Percentiles rank a stretch among this genome's conserved stretches.
phyloP scores from a whole-genome alignment of 1,139 yeast genomes.

The Yamadazyma diddensiae region DNA sequence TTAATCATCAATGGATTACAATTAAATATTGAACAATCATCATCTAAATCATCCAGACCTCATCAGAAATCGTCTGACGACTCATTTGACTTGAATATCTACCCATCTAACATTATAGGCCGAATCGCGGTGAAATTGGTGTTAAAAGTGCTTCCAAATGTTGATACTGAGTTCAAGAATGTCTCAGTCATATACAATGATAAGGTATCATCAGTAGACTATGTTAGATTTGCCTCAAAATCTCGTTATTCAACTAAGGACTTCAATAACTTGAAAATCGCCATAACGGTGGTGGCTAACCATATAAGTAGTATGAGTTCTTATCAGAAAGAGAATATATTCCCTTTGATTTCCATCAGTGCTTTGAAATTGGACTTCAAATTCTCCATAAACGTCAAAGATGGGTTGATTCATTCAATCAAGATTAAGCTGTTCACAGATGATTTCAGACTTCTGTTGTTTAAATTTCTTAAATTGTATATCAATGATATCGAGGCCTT shows the following conservation, averaged over 20 bases:
- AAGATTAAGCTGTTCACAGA: slow-evolving; percentile 24
- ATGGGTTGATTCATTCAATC: slow-evolving; percentile 21
- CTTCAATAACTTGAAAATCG: slow-evolving; percentile 19
- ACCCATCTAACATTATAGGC: slow-evolving; percentile 17
- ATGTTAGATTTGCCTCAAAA: slow-evolving; percentile 18
- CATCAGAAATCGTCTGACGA: not conserved
- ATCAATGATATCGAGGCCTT: slow-evolving; percentile 7
- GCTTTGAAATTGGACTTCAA: slow-evolving; percentile 23
- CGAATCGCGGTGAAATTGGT: slow-evolving; percentile 14
- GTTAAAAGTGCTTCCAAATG: slow-evolving; percentile 22
- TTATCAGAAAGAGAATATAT: slow-evolving; percentile 4
- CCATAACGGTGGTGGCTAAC: slow-evolving; percentile 16
- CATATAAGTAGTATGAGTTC: slow-evolving; percentile 7
- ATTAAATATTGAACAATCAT: slow-evolving; percentile 7
- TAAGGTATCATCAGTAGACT: slow-evolving; percentile 20
- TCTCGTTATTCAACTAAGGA: slow-evolving; percentile 23
- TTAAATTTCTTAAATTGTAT: slow-evolving; percentile 21
- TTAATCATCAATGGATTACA: slow-evolving; percentile 28
- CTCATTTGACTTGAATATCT: slow-evolving; percentile 10
- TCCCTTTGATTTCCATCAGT: slow-evolving; percentile 18
- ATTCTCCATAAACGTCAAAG: slow-evolving; percentile 18
- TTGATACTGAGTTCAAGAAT: slow-evolving; percentile 29
- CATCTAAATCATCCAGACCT: not conserved
- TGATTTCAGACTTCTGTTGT: slow-evolving; percentile 25
- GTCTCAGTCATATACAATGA: slow-evolving; percentile 14